Base-by-base conservation (phyloP, 805 yeast genomes). In the Hanseniaspora taiwanica region DNA sequence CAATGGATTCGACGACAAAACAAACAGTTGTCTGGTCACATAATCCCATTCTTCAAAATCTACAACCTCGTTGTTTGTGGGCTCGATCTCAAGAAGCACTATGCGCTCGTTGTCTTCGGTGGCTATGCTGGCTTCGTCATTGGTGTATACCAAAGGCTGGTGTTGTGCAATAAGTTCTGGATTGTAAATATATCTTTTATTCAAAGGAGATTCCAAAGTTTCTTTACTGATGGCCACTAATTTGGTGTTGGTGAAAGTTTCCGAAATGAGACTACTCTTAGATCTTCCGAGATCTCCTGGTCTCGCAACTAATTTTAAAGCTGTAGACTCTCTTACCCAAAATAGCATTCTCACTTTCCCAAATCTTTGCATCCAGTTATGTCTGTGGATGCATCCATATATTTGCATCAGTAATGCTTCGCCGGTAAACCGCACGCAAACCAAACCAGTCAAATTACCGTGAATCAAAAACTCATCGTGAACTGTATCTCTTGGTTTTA, bases 381-480 rank as follows among this genome's bases (percentile, higher is more conserved):
- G 64, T 53, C 78, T 69, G 0, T 72, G 76, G 21, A 78, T 62
- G 57, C 93, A 81, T 44, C 69, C 71, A 24, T 81, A 56, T 76
- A 85, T 81, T 59, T 84, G 94, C 42, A 81, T 76, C 20, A 81
- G 56, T 14, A 83, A 66, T 38, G 79, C 75, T 53, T 80, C 91
- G 10, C 81, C 81, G 7, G 63, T 53, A 27, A 53, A 38, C 17
- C 68, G 64, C n/a, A 23, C 21, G 13, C 23, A 19, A 7, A 33
- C 36, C n/a, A 13, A 4, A 6, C 36, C 36, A 1, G 81, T 66
- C 21, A 80, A 61, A 51, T 78, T 74, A 2, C 77, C 87, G 5
- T 76, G 60, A 24, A 76, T 63, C 25, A 82, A 57, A 20, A 81
- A 63, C 41, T 68, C 68, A 41, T 71, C 62, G 55, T 80, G 74